Percentiles rank a stretch among this genome's conserved stretches.
phyloP scores from a whole-genome alignment of 2,329 filamentous ascomycete species.

The Gnomoniopsis sp. region DNA sequence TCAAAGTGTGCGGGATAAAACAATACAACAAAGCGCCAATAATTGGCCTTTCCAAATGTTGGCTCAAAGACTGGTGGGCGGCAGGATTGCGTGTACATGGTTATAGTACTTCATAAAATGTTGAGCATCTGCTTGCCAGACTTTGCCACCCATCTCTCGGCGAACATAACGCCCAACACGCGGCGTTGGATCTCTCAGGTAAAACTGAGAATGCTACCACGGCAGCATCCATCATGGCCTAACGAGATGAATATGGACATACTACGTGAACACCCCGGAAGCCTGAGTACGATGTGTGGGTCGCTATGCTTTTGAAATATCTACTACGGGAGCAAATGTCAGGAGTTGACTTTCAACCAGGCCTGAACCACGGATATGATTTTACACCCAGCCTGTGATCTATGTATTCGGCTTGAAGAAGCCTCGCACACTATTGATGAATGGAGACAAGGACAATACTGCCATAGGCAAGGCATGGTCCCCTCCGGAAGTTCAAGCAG shows the following conservation, averaged over 20 bases:
- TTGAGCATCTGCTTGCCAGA: no score
- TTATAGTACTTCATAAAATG: no score
- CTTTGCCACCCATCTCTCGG: no score
- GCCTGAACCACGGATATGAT: constrained; percentile 53
- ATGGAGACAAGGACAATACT: constrained; percentile 51
- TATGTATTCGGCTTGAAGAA: constrained; percentile 46
- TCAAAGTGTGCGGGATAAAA: no score
- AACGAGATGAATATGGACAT: constrained; percentile 45
- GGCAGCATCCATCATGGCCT: constrained; percentile 41
- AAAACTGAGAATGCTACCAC: constrained; percentile 38
- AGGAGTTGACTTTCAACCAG: constrained; percentile 42
- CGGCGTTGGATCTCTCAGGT: no score
- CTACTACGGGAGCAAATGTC: constrained; percentile 42
- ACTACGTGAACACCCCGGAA: constrained; percentile 48
- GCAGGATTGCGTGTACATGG: no score
- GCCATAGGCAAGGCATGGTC: constrained; percentile 54
- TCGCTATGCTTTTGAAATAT: constrained; percentile 51
- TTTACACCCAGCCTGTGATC: constrained; percentile 47
- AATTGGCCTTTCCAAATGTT: no score
- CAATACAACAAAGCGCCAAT: no score
- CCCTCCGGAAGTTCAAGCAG: constrained; percentile 37
- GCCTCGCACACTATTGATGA: constrained; percentile 43
- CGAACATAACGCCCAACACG: no score
- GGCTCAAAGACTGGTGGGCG: no score
- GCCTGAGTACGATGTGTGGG: constrained; percentile 49